phyloP scores from a whole-genome alignment of 2,329 filamentous ascomycete genomes.

The Endoconidiophora laricicola region DNA sequence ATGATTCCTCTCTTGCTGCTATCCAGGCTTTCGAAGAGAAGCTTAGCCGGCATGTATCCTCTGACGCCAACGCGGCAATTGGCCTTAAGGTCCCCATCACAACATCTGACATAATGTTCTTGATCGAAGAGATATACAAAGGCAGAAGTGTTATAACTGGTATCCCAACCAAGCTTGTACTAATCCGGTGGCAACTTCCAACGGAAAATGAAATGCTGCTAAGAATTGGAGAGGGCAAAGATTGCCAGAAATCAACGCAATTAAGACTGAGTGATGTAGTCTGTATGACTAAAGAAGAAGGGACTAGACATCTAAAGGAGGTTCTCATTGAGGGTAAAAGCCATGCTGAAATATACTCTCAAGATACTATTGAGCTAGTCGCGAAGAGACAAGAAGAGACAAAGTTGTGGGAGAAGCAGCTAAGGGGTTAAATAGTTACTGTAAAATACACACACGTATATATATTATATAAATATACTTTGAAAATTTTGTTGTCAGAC shows the following conservation, averaged over 20 bases:
- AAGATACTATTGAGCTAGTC: constrained; percentile 48
- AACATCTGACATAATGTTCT: constrained; percentile 65
- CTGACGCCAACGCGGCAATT: constrained; percentile 29
- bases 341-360: constrained; percentile 58
- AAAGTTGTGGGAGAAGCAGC: constrained; percentile 31
- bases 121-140: constrained; percentile 77
- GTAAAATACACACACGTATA: no score
- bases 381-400: constrained; percentile 52
- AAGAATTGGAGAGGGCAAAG: constrained; percentile 43
- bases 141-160: constrained; percentile 73
- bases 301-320: constrained; percentile 59
- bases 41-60: constrained; percentile 33
- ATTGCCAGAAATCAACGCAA: constrained; percentile 63
- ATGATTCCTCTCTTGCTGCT: constrained; percentile 62
- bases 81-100: constrained; percentile 70
- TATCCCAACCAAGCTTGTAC: constrained; percentile 57
- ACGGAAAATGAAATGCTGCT: constrained; percentile 34
- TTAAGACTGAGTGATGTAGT: constrained; percentile 58
- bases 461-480: no score
- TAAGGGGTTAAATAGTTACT: no score
- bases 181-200: constrained; percentile 68
- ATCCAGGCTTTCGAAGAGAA: constrained; percentile 70
- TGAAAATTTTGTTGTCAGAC: no score
- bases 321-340: constrained; percentile 53
- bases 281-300: constrained; percentile 88